Base-by-base conservation (phyloP, 805 yeast genomes). In the Sugiyamaella americana region DNA sequence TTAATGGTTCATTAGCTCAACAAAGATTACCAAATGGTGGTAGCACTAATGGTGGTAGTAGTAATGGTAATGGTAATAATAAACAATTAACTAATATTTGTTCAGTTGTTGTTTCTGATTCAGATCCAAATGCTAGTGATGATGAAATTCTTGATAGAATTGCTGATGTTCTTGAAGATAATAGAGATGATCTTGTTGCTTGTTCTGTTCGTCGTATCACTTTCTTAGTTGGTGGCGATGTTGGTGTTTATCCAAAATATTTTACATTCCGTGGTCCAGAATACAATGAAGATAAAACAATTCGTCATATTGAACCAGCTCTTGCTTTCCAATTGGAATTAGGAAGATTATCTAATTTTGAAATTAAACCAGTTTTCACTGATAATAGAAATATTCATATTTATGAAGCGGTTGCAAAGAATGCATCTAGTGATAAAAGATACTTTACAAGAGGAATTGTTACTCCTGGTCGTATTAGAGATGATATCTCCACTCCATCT, bases 231-330 rank as follows among this genome's bases (percentile, higher is more conserved):
- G 95, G 95, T 51, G 80, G 81, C 64, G 76, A 74, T 46, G 80
- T 80, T 59, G 98, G 98, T 54, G 65, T 84, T 42, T 89, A 91
- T 68, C 98, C 98, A 58, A 86, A 84, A 67, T 93, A 91, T 73
- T 93, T 82, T 73, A 93, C 98, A 34, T 93, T 87, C 78, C 86
- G 85, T 61, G 95, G 91, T 51, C 95, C 95, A 44, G 75, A 75
- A 32, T 93, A 84, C 64, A 60, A 58, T 30, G 99, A 93, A 71
- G 95, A 93, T 71, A 80, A 82, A 68, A 89, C 89, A 18, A 85
- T 93, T 65, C 88, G 99, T 73, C 97, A 93, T 65, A 88, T 93
- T 58, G 98, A 93, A 68, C 99, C 99, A 20, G 96, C 98, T 37
- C 75, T 91, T 60, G 98, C 98, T 44, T 93, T 81, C 84, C 98